Base-by-base conservation (phyloP, 129 eudicot genomes). In the Sambucus nigra region DNA sequence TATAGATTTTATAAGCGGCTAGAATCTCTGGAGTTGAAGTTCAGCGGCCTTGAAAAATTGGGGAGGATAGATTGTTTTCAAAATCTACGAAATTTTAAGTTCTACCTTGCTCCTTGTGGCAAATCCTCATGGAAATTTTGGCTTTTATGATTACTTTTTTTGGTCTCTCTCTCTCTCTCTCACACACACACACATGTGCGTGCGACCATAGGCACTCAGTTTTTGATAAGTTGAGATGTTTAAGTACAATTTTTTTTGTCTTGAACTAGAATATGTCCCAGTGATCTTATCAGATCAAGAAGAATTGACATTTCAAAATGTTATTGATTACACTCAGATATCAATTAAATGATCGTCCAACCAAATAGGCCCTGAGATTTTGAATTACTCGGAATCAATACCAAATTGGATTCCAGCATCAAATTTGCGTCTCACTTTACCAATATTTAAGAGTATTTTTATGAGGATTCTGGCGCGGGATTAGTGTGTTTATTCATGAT, bases 41-140 rank as follows among this genome's bases (percentile, higher is more conserved):
- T 91, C 64, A 91, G 89, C 17, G 98, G 98, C 49, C 80, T 95
- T 18, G 82, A 85, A 28, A 91, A 91, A 49, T 66, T 91, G 64
- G 94, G 84, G 45, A 91, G 55, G 70, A 65, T 39, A 39, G 98
- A 81, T n/a, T 91, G 86, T 57, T 91, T 91, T 79, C 63, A 76
- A 53, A 95, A 91, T 69, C 78, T 91, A 4, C 84, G 94, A 19
- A 85, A 91, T 77, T 84, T 94, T 49, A 91, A 79, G 66, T 91
- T 85, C 76, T 91, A 94, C 68, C 77, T 91, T 65, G 95, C 98
- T 65, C 98, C 98, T 18, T 94, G 98, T 55, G 98, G 98, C 55
- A 94, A 85, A 48, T 91, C 98, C 2, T 91, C 98, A n/a, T 91
- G 98, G 98, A n/a, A 91, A 95, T 26, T 95, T 91, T 66, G 89